phyloP scores from a whole-genome alignment of 371 early-diverging fungal species.

The Homolaphlyctis polyrhiza region DNA sequence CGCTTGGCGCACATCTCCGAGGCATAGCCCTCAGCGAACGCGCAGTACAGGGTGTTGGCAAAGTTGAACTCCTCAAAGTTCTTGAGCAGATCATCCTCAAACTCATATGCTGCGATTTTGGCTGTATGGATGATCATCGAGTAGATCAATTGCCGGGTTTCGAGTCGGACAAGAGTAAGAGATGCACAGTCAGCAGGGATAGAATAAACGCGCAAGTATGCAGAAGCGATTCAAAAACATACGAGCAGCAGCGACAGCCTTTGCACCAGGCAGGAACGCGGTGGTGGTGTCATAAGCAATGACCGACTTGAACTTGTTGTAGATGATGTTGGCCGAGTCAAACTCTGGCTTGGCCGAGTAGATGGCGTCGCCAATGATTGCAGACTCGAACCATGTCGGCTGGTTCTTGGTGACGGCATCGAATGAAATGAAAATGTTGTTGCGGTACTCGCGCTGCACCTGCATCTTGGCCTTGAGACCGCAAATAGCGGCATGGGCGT shows the following conservation, averaged over 20 bases:
- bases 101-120: slow-evolving; percentile 87
- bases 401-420: slow-evolving; percentile 87
- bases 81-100: slow-evolving; percentile 76
- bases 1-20: slow-evolving; percentile 96
- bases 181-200: background rate
- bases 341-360: slow-evolving; percentile 48
- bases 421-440: slow-evolving; percentile 73
- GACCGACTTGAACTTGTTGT: slow-evolving; percentile 91
- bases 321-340: slow-evolving; percentile 75
- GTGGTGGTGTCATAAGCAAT: slow-evolving; percentile 85
- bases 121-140: slow-evolving; percentile 32
- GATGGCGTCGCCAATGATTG: slow-evolving; percentile 77
- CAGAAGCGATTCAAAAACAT: slow-evolving; percentile 10
- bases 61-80: slow-evolving; percentile 91
- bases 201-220: slow-evolving; percentile 4
- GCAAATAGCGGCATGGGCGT: slow-evolving; percentile 55
- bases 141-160: background rate
- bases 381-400: slow-evolving; percentile 88
- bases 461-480: slow-evolving; percentile 95
- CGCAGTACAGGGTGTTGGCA: slow-evolving; percentile 92
- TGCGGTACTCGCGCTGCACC: slow-evolving; percentile 68
- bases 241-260: slow-evolving; percentile 74
- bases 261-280: slow-evolving; percentile 62
- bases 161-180: background rate
- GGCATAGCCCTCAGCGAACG: slow-evolving; percentile 93